Conservation (phyloP, 352 stramenopile species). For the Phytophthora pseudosyringae region DNA sequence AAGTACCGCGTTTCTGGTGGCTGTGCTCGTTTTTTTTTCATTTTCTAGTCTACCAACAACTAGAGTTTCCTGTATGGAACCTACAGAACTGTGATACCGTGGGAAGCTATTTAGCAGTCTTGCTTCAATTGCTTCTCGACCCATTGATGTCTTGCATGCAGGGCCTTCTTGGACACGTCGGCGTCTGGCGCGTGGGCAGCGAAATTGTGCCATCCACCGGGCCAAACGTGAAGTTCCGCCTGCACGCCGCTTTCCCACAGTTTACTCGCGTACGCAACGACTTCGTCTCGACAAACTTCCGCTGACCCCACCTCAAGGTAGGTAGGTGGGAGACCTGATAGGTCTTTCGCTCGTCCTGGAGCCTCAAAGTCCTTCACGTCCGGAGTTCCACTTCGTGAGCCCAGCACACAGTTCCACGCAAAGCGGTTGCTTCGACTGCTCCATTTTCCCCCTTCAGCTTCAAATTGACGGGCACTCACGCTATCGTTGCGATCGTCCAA, state of each 20-base stretch:
- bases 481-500: constrained; percentile 26
- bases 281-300: constrained; percentile 33
- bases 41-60: no score
- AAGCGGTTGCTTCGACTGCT: constrained; percentile 26
- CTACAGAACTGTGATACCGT: not conserved
- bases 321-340: constrained; percentile 25
- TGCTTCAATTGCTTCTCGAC: constrained; percentile 26
- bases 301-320: constrained; percentile 35
- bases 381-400: constrained; percentile 13
- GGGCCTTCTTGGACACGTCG: constrained; percentile 29
- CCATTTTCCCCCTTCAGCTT: constrained; percentile 26
- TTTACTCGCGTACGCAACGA: constrained; percentile 33
- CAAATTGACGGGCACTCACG: constrained; percentile 32
- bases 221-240: constrained; percentile 35
- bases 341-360: constrained; percentile 17
- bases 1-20: no score
- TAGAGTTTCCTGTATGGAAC: no score
- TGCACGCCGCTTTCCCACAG: constrained; percentile 28
- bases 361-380: constrained; percentile 29
- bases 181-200: constrained; percentile 20
- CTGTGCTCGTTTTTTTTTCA: no score
- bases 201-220: constrained; percentile 35
- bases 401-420: constrained; percentile 26
- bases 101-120: not conserved
- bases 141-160: constrained; percentile 28